Percentiles rank a stretch among this genome's conserved stretches.
phyloP scores from a whole-genome alignment of 768 basidiomycete genomes.

The Tricholoma flavovirens region DNA sequence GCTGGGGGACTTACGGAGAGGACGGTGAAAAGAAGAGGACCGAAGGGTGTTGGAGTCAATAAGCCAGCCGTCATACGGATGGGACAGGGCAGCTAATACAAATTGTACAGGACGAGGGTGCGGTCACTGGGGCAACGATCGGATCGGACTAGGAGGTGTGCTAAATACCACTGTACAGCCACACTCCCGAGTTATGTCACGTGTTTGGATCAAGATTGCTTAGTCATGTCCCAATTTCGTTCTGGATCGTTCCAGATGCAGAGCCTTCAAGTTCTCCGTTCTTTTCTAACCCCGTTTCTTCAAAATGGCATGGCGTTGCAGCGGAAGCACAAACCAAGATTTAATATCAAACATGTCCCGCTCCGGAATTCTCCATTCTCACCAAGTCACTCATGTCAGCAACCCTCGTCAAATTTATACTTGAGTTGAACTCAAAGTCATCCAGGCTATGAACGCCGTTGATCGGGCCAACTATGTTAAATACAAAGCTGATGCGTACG shows the following conservation, averaged over 20 bases:
- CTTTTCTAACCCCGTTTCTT: background rate
- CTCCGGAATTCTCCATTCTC: conserved; percentile 50
- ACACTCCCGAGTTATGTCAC: too few species aligned
- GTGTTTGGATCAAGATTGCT: too few species aligned
- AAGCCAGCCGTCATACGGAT: conserved; percentile 4
- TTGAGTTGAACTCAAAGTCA: background rate
- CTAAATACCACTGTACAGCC: too few species aligned
- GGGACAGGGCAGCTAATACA: background rate
- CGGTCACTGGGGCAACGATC: too few species aligned
- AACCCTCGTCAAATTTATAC: background rate
- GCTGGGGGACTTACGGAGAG: conserved; percentile 40
- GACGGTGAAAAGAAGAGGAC: conserved; percentile 47
- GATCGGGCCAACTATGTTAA: conserved; percentile 68
- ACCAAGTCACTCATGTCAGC: conserved; percentile 50
- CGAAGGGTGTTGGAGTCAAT: conserved; percentile 31
- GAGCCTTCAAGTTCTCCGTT: too few species aligned
- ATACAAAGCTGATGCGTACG: conserved; percentile 50
- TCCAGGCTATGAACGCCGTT: conserved; percentile 62
- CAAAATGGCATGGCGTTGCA: conserved; percentile 79
- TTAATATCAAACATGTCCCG: conserved; percentile 63
- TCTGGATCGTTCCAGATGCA: too few species aligned
- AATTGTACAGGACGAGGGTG: background rate
- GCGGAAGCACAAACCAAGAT: conserved; percentile 62
- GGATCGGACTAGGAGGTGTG: too few species aligned
- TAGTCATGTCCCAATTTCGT: too few species aligned